phyloP scores from a whole-genome alignment of 768 basidiomycete genomes.

The Rossbeevera mucosa region DNA sequence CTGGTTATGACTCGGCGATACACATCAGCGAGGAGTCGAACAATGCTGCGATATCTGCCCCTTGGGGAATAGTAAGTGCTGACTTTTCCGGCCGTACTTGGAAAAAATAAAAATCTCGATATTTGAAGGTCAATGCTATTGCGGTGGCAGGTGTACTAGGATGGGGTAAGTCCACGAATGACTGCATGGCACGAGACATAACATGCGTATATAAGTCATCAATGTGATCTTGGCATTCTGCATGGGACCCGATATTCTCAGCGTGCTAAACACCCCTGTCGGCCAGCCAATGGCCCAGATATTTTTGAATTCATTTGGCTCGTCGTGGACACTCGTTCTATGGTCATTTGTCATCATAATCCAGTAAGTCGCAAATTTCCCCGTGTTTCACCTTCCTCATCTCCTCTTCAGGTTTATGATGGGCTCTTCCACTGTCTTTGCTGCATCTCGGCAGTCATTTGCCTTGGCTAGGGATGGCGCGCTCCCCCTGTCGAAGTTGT shows the following conservation, averaged over 20 bases:
- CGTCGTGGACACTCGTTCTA: conserved; percentile 39
- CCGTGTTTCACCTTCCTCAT: too few species aligned
- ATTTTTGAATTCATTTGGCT: conserved; percentile 38
- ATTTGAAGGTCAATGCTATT: conserved; percentile 29
- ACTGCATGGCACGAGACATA: background rate
- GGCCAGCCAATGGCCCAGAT: conserved; percentile 39
- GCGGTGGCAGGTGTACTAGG: conserved; percentile 43
- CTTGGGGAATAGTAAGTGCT: conserved; percentile 47
- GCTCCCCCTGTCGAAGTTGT: conserved; percentile 48
- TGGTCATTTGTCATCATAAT: conserved; percentile 46
- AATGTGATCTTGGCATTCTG: conserved; percentile 52
- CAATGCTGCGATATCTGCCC: conserved; percentile 51
- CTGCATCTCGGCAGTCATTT: conserved; percentile 50
- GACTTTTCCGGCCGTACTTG: background rate
- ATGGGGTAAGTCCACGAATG: conserved; percentile 29
- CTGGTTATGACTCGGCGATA: conserved; percentile 37
- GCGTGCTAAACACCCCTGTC: conserved; percentile 28
- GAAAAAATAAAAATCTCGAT: background rate
- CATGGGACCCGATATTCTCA: conserved; percentile 47
- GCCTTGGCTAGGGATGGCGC: conserved; percentile 57
- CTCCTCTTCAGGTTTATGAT: conserved; percentile 38
- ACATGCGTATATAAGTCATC: conserved; percentile 35
- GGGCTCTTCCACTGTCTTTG: conserved; percentile 40
- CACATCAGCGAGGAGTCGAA: conserved; percentile 51
- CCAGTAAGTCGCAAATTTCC: too few species aligned